These are phyloP conservation scores for Botryotinia calthae DNA, from an alignment of 2,329 filamentous ascomycete genomes.

Conservation along the genomic window DNA sequence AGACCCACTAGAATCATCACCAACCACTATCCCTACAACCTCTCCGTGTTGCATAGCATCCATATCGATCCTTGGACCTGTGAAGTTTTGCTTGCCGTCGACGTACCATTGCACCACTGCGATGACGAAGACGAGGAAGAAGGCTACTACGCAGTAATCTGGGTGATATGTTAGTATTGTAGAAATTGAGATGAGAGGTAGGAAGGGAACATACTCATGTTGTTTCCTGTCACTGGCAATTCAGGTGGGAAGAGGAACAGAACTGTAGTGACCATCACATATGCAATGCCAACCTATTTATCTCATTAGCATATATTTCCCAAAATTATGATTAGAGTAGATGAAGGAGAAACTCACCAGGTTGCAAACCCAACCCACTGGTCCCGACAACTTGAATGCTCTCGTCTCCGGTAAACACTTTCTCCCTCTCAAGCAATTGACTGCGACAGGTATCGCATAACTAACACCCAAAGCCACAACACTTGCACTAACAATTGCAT, in stretches of 20 bases:
- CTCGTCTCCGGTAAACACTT: conserved; percentile 58
- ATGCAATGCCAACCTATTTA: conserved; percentile 49
- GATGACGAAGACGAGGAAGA: conserved; percentile 44
- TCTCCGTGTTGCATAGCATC: conserved; percentile 35
- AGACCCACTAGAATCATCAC: not conserved
- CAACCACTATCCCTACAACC: conserved; percentile 25
- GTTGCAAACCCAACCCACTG: conserved; percentile 60
- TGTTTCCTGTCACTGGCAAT: conserved; percentile 54
- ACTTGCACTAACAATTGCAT: conserved; percentile 66
- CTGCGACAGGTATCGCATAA: conserved; percentile 69
- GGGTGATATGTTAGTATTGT: not conserved
- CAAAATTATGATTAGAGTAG: conserved; percentile 23
- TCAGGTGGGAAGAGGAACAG: conserved; percentile 63
- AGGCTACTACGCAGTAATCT: conserved; percentile 39
- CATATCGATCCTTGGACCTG: conserved; percentile 43
- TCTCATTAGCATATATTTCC: conserved; percentile 19
- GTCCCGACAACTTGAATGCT: conserved; percentile 53
- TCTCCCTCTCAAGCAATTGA: conserved; percentile 66
- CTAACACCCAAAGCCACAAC: conserved; percentile 70
- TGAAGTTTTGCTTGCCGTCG: conserved; percentile 60
- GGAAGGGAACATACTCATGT: conserved; percentile 50
- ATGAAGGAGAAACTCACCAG: conserved; percentile 42
- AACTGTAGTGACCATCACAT: conserved; percentile 58
- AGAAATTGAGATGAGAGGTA: not conserved
- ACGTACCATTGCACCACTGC: conserved; percentile 55